A percentile compares a stretch with the other conserved stretches of the same genome.
These are phyloP conservation scores for Cyberlindnera lachancei DNA, from an alignment of 805 yeast species.

Conservation along the genomic window DNA sequence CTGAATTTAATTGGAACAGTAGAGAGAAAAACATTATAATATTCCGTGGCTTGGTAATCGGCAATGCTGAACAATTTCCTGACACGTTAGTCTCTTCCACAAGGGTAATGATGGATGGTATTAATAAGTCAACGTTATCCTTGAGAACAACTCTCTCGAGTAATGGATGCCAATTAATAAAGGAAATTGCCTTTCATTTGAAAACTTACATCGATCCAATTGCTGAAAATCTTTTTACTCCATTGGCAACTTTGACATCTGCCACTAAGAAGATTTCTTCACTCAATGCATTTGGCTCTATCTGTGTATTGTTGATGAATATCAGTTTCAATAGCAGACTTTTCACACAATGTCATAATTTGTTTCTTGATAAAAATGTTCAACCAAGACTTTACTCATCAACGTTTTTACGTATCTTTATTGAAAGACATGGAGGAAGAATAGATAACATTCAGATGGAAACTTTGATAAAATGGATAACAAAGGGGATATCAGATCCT, in stretches of 20 bases:
- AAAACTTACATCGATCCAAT: constrained; percentile 24
- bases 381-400: constrained; percentile 66
- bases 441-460: constrained; percentile 29
- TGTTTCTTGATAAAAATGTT: constrained; percentile 61
- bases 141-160: constrained; percentile 77
- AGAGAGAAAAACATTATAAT: constrained; percentile 58
- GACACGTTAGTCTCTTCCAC: constrained; percentile 29
- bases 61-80: constrained; percentile 39
- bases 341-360: constrained; percentile 39
- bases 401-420: constrained; percentile 57
- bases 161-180: constrained; percentile 68
- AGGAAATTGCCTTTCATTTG: constrained; percentile 41
- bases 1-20: constrained; percentile 77
- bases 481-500: constrained; percentile 67
- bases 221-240: constrained; percentile 27
- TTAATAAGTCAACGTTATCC: constrained; percentile 60
- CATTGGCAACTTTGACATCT: constrained; percentile 26
- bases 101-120: constrained; percentile 43
- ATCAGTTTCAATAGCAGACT: constrained; percentile 46
- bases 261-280: constrained; percentile 32
- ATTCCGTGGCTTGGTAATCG: constrained; percentile 54
- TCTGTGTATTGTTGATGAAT: constrained; percentile 46
- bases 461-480: constrained; percentile 40
- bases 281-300: constrained; percentile 27
- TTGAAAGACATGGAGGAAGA: constrained; percentile 42